Percentiles rank a stretch among this genome's conserved stretches.
phyloP scores from a whole-genome alignment of 176 grass and related monocot genomes.

The Neostapfia colusana region DNA sequence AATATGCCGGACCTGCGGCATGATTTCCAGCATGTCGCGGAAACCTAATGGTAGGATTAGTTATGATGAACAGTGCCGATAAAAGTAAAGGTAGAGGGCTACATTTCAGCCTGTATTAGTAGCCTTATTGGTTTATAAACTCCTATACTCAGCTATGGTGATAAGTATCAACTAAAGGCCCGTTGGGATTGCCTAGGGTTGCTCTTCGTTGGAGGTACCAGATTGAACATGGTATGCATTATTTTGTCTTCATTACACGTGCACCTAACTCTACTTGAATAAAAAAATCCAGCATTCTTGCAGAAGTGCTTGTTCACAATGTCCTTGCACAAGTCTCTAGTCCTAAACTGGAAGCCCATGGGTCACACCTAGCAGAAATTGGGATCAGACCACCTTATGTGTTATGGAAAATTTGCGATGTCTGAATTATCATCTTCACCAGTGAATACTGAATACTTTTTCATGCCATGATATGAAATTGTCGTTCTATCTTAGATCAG shows the following conservation, averaged over 20 bases:
- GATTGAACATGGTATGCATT: not conserved
- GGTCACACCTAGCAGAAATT: not conserved
- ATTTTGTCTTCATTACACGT: not conserved
- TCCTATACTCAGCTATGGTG: constrained; percentile 1
- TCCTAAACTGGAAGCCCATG: not conserved
- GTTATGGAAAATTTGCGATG: not conserved
- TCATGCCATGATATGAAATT: not conserved
- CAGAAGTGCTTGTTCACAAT: not conserved
- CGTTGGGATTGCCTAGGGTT: not conserved
- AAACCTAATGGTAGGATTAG: not conserved
- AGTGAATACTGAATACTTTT: not conserved
- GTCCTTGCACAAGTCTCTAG: not conserved
- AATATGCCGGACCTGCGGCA: not conserved
- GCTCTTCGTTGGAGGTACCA: not conserved
- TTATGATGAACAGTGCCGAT: not conserved
- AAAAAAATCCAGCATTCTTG: not conserved
- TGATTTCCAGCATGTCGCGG: not conserved
- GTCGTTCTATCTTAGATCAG: constrained; percentile 9
- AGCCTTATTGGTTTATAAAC: not conserved
- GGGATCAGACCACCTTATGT: not conserved
- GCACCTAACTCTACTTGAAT: not conserved
- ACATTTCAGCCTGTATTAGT: constrained; percentile 11
- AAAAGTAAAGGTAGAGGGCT: not conserved
- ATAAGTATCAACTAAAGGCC: not conserved
- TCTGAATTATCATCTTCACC: not conserved